These are phyloP conservation scores for Lepiota brunneoincarnata DNA, from an alignment of 768 basidiomycete species.

Conservation along the genomic window DNA sequence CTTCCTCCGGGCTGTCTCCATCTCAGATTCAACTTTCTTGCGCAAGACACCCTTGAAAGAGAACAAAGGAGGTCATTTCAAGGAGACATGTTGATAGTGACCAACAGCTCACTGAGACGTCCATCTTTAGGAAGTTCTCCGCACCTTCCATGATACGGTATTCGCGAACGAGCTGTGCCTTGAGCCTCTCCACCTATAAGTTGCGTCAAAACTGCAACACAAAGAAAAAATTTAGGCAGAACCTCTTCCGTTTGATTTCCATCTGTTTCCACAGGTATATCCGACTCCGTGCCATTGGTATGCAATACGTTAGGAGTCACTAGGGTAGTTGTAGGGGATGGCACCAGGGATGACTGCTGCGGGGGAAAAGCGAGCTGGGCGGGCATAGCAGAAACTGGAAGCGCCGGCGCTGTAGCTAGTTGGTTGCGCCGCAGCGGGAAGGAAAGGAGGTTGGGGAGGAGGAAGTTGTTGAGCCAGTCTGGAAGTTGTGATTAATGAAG, in stretches of 20 bases:
- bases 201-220: not conserved
- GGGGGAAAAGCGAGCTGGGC: constrained; percentile 7
- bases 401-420: not conserved
- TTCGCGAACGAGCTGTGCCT: constrained; percentile 69
- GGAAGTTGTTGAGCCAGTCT: not conserved
- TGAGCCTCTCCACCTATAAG: constrained; percentile 62
- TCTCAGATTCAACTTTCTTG: constrained; percentile 70
- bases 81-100: constrained; percentile 4
- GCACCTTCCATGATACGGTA: constrained; percentile 89
- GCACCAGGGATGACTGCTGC: not conserved
- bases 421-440: not conserved
- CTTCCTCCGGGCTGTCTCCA: constrained; percentile 71
- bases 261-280: not conserved
- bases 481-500: not conserved
- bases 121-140: constrained; percentile 80
- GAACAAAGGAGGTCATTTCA: constrained; percentile 1
- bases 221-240: not conserved
- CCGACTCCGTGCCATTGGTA: not conserved
- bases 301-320: not conserved
- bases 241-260: constrained; percentile 2
- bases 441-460: not conserved
- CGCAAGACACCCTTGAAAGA: constrained; percentile 57
- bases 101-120: constrained; percentile 42
- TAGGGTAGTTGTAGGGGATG: not conserved
- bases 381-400: not conserved